These are phyloP conservation scores for Pulveroboletus sp. DNA, from an alignment of 768 basidiomycete genomes.

Conservation along the genomic window DNA sequence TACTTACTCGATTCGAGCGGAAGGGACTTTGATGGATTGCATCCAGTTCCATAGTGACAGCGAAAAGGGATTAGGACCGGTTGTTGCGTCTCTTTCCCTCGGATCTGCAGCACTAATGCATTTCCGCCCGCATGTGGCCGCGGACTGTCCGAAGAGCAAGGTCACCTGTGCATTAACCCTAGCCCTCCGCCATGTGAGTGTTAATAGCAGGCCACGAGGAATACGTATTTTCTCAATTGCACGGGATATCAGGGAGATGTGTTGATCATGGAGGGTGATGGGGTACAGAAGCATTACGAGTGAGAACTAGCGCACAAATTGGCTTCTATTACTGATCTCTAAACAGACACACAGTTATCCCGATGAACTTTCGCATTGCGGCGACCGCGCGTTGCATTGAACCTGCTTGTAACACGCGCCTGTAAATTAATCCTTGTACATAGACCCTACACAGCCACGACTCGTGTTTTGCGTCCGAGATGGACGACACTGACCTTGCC, in stretches of 20 bases:
- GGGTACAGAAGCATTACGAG: conserved; percentile 71
- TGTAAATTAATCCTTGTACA: not conserved
- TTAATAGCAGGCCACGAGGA: not conserved
- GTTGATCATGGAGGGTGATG: conserved; percentile 72
- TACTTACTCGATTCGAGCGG: not conserved
- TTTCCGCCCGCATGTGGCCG: conserved; percentile 53
- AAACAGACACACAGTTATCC: conserved; percentile 69
- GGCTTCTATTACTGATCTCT: conserved; percentile 10
- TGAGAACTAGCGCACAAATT: conserved; percentile 31
- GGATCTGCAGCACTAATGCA: conserved; percentile 80
- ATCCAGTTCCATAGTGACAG: conserved; percentile 76
- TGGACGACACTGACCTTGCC: not conserved
- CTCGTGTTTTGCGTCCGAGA: not conserved
- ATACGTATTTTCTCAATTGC: conserved; percentile 5
- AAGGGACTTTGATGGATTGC: conserved; percentile 7
- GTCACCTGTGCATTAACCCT: conserved; percentile 46
- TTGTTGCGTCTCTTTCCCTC: conserved; percentile 73
- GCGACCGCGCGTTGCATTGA: conserved; percentile 73
- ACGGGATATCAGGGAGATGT: conserved; percentile 64
- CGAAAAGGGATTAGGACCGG: conserved; percentile 68
- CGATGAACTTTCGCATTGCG: conserved; percentile 73
- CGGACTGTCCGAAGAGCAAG: conserved; percentile 28
- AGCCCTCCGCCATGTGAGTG: conserved; percentile 62
- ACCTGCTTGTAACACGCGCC: conserved; percentile 11
- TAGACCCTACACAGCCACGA: not conserved